Percentiles rank a stretch among this genome's conserved stretches.
Conservation (phyloP, 2,329 filamentous ascomycete species). For the Neonectria coccinea region DNA sequence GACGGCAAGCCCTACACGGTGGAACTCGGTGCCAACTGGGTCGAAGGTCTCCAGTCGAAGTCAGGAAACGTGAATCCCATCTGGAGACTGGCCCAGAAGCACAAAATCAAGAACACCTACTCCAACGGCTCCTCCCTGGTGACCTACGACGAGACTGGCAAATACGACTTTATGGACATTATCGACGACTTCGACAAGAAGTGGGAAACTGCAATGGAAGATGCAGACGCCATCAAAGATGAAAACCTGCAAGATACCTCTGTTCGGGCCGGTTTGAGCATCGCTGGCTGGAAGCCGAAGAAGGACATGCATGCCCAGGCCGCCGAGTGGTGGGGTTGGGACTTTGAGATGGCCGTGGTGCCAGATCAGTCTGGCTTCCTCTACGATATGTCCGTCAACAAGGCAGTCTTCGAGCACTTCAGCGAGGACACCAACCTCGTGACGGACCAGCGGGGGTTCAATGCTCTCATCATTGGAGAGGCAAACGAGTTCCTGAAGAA, state of each 20-base stretch:
- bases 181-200: constrained; percentile 63
- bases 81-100: constrained; percentile 71
- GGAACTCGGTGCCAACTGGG: constrained; percentile 77
- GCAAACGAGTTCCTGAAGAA: constrained; percentile 66
- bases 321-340: constrained; percentile 69
- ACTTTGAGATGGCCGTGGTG: constrained; percentile 68
- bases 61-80: constrained; percentile 67
- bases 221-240: constrained; percentile 67
- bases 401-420: constrained; percentile 72
- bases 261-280: constrained; percentile 66
- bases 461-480: constrained; percentile 66
- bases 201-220: constrained; percentile 58
- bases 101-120: constrained; percentile 65
- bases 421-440: constrained; percentile 72
- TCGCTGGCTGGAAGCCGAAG: constrained; percentile 73
- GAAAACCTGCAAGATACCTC: constrained; percentile 72
- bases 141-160: constrained; percentile 71
- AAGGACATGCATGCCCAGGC: constrained; percentile 66
- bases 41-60: constrained; percentile 43
- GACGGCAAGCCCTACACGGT: constrained; percentile 67
- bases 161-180: constrained; percentile 61
- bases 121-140: constrained; percentile 69
- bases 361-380: constrained; percentile 68
- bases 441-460: constrained; percentile 71
- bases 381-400: constrained; percentile 67